These are phyloP conservation scores for Ascochyta lentis DNA, from an alignment of 2,329 filamentous ascomycete species.

Conservation along the genomic window DNA sequence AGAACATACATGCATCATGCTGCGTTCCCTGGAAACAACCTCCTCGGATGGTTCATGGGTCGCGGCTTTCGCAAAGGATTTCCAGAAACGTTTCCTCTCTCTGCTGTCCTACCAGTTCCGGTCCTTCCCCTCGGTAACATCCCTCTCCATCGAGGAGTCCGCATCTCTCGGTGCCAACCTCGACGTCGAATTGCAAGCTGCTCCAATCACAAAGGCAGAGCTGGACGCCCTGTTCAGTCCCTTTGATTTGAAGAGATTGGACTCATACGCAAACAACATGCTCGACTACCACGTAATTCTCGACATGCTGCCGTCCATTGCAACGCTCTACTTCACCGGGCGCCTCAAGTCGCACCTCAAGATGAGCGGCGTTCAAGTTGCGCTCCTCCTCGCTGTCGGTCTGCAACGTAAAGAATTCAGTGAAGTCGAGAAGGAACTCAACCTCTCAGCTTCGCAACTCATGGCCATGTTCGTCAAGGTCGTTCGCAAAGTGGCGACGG, in stretches of 20 bases:
- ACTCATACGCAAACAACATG: constrained; percentile 95
- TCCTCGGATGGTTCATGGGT: constrained; percentile 78
- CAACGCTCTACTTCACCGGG: constrained; percentile 83
- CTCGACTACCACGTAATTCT: constrained; percentile 97
- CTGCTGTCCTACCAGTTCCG: constrained; percentile 94
- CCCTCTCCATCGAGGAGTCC: constrained; percentile 87
- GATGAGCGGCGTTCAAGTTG: constrained; percentile 82
- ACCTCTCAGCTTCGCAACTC: constrained; percentile 76
- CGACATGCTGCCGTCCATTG: constrained; percentile 85
- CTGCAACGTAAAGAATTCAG: constrained; percentile 90
- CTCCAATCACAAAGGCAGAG: constrained; percentile 72
- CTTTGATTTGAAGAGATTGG: constrained; percentile 92
- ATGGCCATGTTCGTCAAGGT: constrained; percentile 98
- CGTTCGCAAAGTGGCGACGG: constrained; percentile 80
- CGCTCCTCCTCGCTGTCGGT: constrained; percentile 84
- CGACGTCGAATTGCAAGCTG: constrained; percentile 59
- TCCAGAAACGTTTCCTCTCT: constrained; percentile 90
- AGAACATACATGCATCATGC: constrained; percentile 98
- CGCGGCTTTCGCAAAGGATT: constrained; percentile 88
- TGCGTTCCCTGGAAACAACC: constrained; percentile 72
- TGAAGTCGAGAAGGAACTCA: constrained; percentile 77
- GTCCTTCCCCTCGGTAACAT: constrained; percentile 76
- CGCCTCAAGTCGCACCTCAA: constrained; percentile 71
- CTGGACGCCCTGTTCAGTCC: constrained; percentile 82
- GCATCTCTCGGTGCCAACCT: constrained; percentile 75